These are phyloP conservation scores for Mycena vulgaris DNA, from an alignment of 768 basidiomycete genomes.

Conservation along the genomic window DNA sequence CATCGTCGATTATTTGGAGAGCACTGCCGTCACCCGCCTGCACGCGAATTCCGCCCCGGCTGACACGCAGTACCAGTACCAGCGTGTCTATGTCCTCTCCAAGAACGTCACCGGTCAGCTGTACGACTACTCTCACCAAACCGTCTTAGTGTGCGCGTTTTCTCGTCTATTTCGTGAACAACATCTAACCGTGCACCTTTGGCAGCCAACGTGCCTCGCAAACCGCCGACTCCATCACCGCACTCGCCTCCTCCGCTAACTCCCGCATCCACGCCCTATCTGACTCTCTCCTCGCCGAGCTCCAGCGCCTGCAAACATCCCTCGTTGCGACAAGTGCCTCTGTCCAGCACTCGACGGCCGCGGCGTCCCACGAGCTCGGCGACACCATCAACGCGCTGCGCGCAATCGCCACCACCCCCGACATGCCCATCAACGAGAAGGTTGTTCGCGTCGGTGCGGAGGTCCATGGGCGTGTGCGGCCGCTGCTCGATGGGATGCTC, in stretches of 20 bases:
- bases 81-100: constrained; percentile 79
- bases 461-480: constrained; percentile 73
- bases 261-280: constrained; percentile 72
- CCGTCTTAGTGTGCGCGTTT: constrained; percentile 69
- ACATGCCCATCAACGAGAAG: constrained; percentile 76
- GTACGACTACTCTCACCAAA: constrained; percentile 78
- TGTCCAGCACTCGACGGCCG: constrained; percentile 57
- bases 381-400: constrained; percentile 69
- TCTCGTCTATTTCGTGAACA: background rate
- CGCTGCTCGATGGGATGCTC: constrained; percentile 63
- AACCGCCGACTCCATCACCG: constrained; percentile 75
- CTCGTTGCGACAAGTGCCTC: constrained; percentile 64
- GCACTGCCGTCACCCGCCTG: constrained; percentile 62
- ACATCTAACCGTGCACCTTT: constrained; percentile 24
- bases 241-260: constrained; percentile 69
- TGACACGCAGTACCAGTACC: constrained; percentile 82
- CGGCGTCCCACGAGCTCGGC: constrained; percentile 59
- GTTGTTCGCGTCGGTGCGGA: constrained; percentile 68
- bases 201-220: constrained; percentile 78
- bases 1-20: constrained; percentile 79
- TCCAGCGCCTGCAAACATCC: constrained; percentile 76
- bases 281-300: constrained; percentile 75
- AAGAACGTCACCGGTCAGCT: constrained; percentile 75
- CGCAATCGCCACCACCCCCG: constrained; percentile 65
- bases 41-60: constrained; percentile 64